phyloP scores from a whole-genome alignment of 1,139 yeast genomes.

The Pichia sp. region DNA sequence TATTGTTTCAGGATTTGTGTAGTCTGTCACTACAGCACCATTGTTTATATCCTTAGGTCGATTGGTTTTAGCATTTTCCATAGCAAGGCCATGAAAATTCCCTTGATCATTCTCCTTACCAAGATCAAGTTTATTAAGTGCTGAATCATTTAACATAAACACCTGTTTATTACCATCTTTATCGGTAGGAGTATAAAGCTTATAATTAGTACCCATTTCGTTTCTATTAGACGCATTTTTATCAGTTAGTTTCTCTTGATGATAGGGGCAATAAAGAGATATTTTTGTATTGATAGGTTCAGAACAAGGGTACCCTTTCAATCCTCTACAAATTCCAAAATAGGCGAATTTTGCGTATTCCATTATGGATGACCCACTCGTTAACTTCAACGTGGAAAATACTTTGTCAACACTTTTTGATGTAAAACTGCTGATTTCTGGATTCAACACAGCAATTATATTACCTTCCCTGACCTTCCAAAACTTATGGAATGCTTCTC shows the following conservation, averaged over 20 bases:
- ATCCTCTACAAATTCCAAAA: constrained; percentile 59
- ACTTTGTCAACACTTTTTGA: constrained; percentile 26
- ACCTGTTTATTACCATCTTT: constrained; percentile 34
- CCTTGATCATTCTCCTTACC: constrained; percentile 2
- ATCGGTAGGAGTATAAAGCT: constrained; percentile 35
- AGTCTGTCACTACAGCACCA: constrained; percentile 30
- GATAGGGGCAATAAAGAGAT: constrained; percentile 65
- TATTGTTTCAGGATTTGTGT: constrained; percentile 15
- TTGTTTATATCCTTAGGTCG: constrained; percentile 7
- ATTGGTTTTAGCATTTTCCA: constrained; percentile 4
- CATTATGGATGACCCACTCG: constrained; percentile 39
- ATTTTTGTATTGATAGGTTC: constrained; percentile 43
- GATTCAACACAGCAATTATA: constrained; percentile 67
- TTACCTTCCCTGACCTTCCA: constrained; percentile 74
- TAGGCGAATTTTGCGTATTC: constrained; percentile 66
- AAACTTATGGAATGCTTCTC: constrained; percentile 57
- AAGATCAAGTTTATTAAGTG: constrained; percentile 13
- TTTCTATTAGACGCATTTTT: constrained; percentile 53
- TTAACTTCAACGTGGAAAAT: constrained; percentile 44
- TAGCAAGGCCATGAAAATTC: constrained; percentile 4
- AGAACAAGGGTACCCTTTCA: constrained; percentile 30
- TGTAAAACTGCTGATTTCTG: constrained; percentile 33
- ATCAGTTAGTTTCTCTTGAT: constrained; percentile 52
- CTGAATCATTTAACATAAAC: constrained; percentile 23
- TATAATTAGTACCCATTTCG: constrained; percentile 62